Base-by-base conservation (phyloP, 2,329 filamentous ascomycete species). In the Claviceps maximensis region DNA sequence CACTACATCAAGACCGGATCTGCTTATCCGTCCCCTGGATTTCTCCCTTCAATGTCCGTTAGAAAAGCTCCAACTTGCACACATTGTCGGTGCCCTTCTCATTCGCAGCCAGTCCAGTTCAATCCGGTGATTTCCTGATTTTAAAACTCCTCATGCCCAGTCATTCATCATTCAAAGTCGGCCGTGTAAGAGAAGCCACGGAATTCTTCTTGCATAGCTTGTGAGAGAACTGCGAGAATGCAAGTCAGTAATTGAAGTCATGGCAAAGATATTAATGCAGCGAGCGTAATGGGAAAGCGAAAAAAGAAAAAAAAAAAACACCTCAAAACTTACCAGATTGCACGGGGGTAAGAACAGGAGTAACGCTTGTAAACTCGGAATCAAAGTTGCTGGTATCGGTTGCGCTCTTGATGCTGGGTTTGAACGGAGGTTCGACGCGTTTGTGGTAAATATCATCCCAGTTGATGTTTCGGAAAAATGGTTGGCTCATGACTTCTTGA, bases 311-410 rank as follows among this genome's bases (percentile, higher is more conserved):
- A 29, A 46, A 29, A 45, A 19, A 17, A n/a, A 27, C n/a, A n/a
- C n/a, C n/a, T n/a, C n/a, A n/a, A 27, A 40, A 76, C 86, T 74
- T 86, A 94, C 90, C 89, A 71, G 89, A 95, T 72, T 97, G 90
- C 53, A 98, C 93, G 50, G 93, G 93, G 31, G 93, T 98, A 60
- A 98, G 78, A 54, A 98, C 93, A 1, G 93, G 93, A 44, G 93
- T 98, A 52, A 98, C 93, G 65, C 91, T 97, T 1, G 93, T 98
- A 67, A 98, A 98, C 68, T 98, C 93, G 47, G 87, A 89, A 67
- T 98, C 93, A 69, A 98, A 98, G 73, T 98, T 98, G 77, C 90
- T 96, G n/a, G 93, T 98, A 73, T 98, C 93, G 45, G 93, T 96
- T 9, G 90, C 80, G 66, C 80, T 94, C 71, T 86, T 93, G 63